Base-by-base conservation (phyloP, 192 early-diverging fungal genomes). In the Entomortierella beljakovae region DNA sequence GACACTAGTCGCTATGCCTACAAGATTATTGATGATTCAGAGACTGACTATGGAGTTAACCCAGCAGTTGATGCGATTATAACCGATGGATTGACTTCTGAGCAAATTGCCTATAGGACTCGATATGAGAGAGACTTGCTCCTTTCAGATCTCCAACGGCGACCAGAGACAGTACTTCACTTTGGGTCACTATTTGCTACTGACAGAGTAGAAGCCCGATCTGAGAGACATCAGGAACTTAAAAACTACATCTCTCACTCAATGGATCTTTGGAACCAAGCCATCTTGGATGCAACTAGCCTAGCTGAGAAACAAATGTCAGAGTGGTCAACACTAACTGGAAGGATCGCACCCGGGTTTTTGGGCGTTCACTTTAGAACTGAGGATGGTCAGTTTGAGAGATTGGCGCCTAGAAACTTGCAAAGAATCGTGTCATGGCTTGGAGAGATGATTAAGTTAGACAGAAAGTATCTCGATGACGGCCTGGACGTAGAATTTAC, bases 151-250 rank as follows among this genome's bases (percentile, higher is more conserved):
- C 70, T 86, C 16, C 40, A 40, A 18, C n/a, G 29, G 16, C 48
- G 82, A 15, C 69, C 74, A 0, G 84, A 86, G 40, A 57, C 49
- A 25, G 66, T 83, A 1, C 28, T 86, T 11, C 71, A 80, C 11
- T 82, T 86, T 48, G 80, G 82, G 0, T 86, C 84, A 3, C 25
- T 86, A 16, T 86, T 82, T 43, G 82, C 80, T 1, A 53, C 71
- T 0, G 80, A 77, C 15, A 59, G 84, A 9, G 68, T 86, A 16
- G 56, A 77, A 20, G 61, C 74, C 1, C 23, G 29, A 20, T 71
- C 64, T 0, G 53, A 71, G n/a, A 57, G 67, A 1, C 64, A 68
- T 34, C 48, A 35, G 16, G 53, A 32, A 3, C 11, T 74, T 0
- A 43, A 65, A 33, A 54, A 18, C 1, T 81, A 50, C 34, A 38